Conservation (phyloP, 345 rosid species). For the Eutrema heterophyllum region DNA sequence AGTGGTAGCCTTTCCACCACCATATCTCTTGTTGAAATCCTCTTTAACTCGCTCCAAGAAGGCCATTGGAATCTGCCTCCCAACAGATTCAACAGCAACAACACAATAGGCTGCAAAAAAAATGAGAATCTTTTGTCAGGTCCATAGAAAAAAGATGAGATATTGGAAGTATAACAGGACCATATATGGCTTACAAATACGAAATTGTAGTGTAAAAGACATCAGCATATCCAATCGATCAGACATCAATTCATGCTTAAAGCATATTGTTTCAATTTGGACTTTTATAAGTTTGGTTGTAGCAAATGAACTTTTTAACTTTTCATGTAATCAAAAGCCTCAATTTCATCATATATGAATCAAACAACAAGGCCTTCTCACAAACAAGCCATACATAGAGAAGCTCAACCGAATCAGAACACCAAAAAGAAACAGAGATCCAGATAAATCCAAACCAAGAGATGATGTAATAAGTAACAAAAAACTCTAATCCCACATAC, state of each 20-base stretch:
- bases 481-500: neutral
- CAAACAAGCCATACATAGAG: neutral
- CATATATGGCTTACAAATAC: neutral
- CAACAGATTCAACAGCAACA: conserved; percentile 87
- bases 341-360: neutral
- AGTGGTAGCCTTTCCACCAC: conserved; percentile 83
- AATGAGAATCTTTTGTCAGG: neutral
- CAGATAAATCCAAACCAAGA: neutral
- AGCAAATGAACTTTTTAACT: neutral
- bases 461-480: neutral
- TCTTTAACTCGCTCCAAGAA: conserved; percentile 78
- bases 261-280: neutral
- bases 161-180: neutral
- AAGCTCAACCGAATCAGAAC: neutral
- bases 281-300: neutral
- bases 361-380: neutral
- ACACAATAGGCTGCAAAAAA: conserved; percentile 71
- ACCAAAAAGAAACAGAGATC: neutral
- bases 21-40: conserved; percentile 77
- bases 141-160: neutral
- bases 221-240: neutral
- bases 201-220: neutral
- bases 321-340: neutral
- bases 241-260: neutral
- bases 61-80: conserved; percentile 87